Conservation (phyloP, 441 rosid species). For the Pelargonium australe region DNA sequence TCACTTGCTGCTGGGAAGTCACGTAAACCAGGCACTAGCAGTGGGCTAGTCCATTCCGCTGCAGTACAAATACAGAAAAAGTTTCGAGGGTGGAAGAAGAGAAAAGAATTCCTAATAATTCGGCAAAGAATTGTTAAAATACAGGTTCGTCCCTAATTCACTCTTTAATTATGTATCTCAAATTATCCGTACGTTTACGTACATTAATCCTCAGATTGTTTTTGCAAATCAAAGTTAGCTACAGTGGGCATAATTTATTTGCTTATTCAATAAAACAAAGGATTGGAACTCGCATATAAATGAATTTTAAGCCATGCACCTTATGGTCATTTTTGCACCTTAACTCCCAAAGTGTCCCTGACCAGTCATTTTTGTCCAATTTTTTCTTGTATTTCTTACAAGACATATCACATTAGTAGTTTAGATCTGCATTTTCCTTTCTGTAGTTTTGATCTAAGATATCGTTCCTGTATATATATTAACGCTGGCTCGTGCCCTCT, state of each 20-base stretch:
- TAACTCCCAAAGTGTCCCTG: too few relatives aligned
- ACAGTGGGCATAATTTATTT: neutral
- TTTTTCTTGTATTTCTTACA: neutral
- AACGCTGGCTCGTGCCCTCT: neutral
- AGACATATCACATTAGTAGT: neutral
- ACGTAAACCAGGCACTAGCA: slow-evolving; percentile 41
- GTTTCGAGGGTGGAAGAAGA: slow-evolving; percentile 75
- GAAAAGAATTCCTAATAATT: slow-evolving; percentile 65
- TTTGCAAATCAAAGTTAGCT: neutral
- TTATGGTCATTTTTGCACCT: neutral
- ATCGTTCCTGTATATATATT: too few relatives aligned
- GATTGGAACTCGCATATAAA: neutral
- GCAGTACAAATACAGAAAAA: slow-evolving; percentile 77
- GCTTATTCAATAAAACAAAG: neutral
- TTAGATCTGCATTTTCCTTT: neutral
- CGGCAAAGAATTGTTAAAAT: slow-evolving; percentile 70
- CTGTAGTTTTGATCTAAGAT: neutral
- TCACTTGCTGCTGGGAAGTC: slow-evolving; percentile 53
- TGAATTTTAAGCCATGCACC: neutral
- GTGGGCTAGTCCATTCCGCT: slow-evolving; percentile 59
- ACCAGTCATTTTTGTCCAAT: too few relatives aligned
- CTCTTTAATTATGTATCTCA: neutral
- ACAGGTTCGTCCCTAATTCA: slow-evolving; percentile 45
- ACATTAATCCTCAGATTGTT: neutral
- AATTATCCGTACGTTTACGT: too few relatives aligned